Evolutionary conservation across 805 yeast species (phyloP), one percentile per base, ranked within the genome.

Genomic region (Wickerhamiella occidentalis): DNA sequence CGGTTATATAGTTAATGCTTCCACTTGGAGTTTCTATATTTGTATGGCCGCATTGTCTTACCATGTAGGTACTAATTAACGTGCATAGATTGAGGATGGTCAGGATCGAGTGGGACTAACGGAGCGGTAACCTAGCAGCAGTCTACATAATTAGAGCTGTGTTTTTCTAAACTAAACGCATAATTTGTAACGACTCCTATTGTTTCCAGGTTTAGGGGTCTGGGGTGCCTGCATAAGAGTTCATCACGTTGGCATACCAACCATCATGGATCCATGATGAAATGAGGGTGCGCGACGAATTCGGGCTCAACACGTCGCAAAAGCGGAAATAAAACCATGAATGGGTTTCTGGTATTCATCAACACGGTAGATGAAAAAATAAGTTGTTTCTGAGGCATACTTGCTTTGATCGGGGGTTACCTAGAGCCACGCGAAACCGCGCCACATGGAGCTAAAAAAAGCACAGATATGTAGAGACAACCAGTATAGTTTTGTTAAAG

Each of bases 191-290:
- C n/a, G n/a, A n/a, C n/a, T n/a, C n/a, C n/a, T n/a, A n/a, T n/a
- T n/a, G n/a, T n/a, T n/a, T n/a, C n/a, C n/a, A n/a, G 28, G 7
- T 22, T 38, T 6, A n/a, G 15, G 42, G 11, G 26, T n/a, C 26
- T 18, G 15, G 26, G 26, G 42, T 21, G 42, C 38, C 38, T 33
- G 38, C 38, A 38, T 38, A n/a, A 6, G 42, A 36, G 6, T 22
- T 22, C 42, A 38, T 38, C 42, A 38, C 3, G 42, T 38, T 22
- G 26, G 15, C 42, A 38, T 21, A 38, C 8, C 42, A 38, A 38
- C 42, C 42, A 38, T 38, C 42, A 38, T 38, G 17, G 40, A 11
- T 22, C 28, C 21, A 12, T 38, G 42, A 38, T 38, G 42, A 38
- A n/a, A 12, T n/a, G 18, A 3, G 25, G 26, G 42, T 12, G 26